Evolutionary conservation across 805 yeast genomes (phyloP), one percentile per base, ranked within the genome.

Genomic region (Starmerella floricola): DNA sequence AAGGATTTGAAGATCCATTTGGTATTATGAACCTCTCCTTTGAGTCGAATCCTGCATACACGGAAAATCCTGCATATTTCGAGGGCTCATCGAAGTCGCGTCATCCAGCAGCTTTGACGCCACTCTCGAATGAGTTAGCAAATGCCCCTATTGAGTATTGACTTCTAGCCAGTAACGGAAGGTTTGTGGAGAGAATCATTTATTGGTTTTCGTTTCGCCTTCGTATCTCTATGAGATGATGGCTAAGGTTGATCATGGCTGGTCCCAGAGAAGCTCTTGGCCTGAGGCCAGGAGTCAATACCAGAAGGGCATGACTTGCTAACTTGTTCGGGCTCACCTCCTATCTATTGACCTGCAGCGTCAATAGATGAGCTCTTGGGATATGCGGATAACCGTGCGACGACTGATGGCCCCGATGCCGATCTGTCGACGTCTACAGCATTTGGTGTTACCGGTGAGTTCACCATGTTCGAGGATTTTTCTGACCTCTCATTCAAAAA

Each of bases 91-190:
- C 54, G 49, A 54, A 54, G 55, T 42, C 58, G 58, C 58, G 55
- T 51, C 58, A 54, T 52, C 51, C 58, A 53, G 58, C 58, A 48
- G 58, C 27, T 51, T 46, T 54, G 58, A 44, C 54, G 58, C 44
- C 39, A 6, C 38, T 34, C 38, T 37, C 38, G 27, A 20, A 20
- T 2, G 38, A 26, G 3, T 16, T 24, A 13, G n/a, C n/a, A 4
- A 13, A 27, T 12, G 15, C 15, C 5, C 30, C 12, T 12, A 8
- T 29, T n/a, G 31, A 29, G 13, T 13, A 29, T 12, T 29, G 31
- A 29, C n/a, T n/a, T n/a, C n/a, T n/a, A n/a, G n/a, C n/a, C n/a
- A n/a, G n/a, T n/a, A n/a, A n/a, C n/a, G n/a, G n/a, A n/a, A n/a
- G n/a, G n/a, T n/a, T n/a, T n/a, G n/a, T n/a, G n/a, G n/a, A n/a